Evolutionary conservation across 106 monocot genomes (phyloP).

Genomic region (Acorus gramineus): DNA sequence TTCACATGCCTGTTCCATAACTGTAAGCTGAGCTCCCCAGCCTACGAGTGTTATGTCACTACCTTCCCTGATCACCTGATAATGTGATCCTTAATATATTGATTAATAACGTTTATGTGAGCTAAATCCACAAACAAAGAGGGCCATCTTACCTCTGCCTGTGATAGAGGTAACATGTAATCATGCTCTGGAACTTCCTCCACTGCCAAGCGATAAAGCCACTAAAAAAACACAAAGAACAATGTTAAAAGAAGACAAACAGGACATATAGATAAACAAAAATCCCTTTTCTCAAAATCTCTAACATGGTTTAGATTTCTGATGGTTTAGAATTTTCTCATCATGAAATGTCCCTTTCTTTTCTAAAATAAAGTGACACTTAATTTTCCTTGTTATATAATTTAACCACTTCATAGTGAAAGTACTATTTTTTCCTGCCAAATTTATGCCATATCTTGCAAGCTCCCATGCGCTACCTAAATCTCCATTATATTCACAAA

Average conservation of each 20-base stretch:
- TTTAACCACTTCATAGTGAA: no score
- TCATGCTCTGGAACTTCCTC: constrained; percentile 95
- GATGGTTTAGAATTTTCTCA: no score
- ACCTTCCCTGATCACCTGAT: constrained; percentile 80
- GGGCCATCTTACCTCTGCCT: constrained; percentile 68
- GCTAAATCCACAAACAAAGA: constrained; percentile 1
- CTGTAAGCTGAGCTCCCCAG: constrained; percentile 89
- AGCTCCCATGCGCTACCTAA: no score
- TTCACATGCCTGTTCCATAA: constrained; percentile 89
- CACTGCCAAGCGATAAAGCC: constrained; percentile 81
- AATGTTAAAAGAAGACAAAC: neutral
- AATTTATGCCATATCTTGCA: no score
- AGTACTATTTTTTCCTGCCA: no score
- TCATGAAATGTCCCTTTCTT: no score
- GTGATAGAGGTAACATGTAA: constrained; percentile 89
- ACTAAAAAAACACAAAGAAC: constrained; percentile 27
- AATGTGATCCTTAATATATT: no score
- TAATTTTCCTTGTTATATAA: no score
- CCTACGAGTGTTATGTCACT: constrained; percentile 95
- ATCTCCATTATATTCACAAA: no score
- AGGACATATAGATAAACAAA: neutral
- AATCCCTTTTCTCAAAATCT: neutral
- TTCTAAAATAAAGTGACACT: no score
- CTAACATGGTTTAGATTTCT: no score
- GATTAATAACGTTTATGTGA: no score